These are phyloP conservation scores for Penicillium nordicum DNA, from an alignment of 2,329 filamentous ascomycete genomes.

Conservation along the genomic window DNA sequence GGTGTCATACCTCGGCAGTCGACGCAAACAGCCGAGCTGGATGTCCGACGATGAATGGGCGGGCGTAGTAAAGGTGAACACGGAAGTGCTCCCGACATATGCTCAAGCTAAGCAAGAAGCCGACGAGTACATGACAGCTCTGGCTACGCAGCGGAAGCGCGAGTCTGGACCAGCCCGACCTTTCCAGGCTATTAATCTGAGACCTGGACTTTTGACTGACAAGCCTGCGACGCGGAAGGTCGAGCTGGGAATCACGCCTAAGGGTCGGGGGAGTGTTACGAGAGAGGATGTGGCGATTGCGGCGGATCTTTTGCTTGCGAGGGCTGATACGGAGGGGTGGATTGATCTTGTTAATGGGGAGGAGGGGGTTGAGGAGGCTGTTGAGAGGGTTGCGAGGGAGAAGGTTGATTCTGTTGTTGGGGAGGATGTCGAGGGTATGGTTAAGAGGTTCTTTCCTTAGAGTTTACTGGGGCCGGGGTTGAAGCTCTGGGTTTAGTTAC, in stretches of 20 bases:
- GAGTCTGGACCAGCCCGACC: slow-evolving; percentile 11
- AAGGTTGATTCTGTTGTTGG: slow-evolving; percentile 48
- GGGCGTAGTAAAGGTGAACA: slow-evolving; percentile 46
- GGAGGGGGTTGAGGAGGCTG: slow-evolving; percentile 45
- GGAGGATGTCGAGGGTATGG: slow-evolving; percentile 50
- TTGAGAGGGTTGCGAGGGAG: slow-evolving; percentile 46
- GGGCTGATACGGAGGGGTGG: slow-evolving; percentile 51
- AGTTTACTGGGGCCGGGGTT: neutral
- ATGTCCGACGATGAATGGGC: slow-evolving; percentile 50
- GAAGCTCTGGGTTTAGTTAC: neutral
- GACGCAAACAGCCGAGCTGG: slow-evolving; percentile 49
- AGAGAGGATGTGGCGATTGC: slow-evolving; percentile 53
- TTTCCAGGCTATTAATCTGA: slow-evolving; percentile 51
- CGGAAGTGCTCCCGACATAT: slow-evolving; percentile 51
- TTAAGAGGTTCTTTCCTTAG: slow-evolving; percentile 31
- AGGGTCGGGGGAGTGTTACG: slow-evolving; percentile 44
- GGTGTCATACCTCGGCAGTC: slow-evolving; percentile 53
- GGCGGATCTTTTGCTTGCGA: slow-evolving; percentile 49
- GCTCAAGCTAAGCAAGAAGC: slow-evolving; percentile 55
- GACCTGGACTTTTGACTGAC: slow-evolving; percentile 51
- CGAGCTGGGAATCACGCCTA: slow-evolving; percentile 45
- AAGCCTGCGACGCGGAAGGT: slow-evolving; percentile 48
- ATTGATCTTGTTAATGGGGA: slow-evolving; percentile 53
- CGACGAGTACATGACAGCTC: slow-evolving; percentile 53
- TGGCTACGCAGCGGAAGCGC: slow-evolving; percentile 36